phyloP scores from a whole-genome alignment of 768 basidiomycete species.

The Lentinula sp. region DNA sequence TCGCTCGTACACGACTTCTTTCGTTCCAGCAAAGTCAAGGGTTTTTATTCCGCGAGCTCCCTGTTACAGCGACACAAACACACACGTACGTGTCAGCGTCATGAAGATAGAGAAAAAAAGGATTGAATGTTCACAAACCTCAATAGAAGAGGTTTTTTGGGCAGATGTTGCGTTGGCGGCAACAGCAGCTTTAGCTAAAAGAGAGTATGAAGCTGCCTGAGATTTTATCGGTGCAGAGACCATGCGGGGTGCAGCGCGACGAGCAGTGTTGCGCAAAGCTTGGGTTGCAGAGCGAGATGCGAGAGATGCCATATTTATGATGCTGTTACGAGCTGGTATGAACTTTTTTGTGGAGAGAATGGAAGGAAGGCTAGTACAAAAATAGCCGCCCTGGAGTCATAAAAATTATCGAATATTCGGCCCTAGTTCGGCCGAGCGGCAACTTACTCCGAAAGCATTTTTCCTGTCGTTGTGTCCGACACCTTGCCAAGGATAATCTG shows the following conservation, averaged over 20 bases:
- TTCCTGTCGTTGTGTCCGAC: too few species aligned
- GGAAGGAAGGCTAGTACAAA: not conserved
- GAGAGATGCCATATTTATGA: conserved; percentile 54
- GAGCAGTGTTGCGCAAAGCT: conserved; percentile 58
- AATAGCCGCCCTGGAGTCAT: conserved; percentile 2
- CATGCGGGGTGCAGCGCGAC: conserved; percentile 51
- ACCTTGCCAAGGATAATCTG: too few species aligned
- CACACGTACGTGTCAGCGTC: not conserved
- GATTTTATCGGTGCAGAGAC: conserved; percentile 31
- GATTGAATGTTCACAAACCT: conserved; percentile 19
- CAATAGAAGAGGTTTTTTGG: conserved; percentile 20
- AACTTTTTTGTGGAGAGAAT: not conserved
- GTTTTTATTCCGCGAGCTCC: conserved; percentile 83
- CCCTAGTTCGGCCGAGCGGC: not conserved
- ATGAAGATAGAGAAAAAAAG: not conserved
- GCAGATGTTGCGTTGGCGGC: conserved; percentile 25
- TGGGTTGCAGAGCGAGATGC: conserved; percentile 59
- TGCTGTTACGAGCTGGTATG: not conserved
- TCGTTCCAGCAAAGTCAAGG: conserved; percentile 91
- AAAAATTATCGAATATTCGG: not conserved
- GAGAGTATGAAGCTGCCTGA: conserved; percentile 62
- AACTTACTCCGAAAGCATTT: not conserved
- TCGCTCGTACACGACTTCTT: conserved; percentile 93
- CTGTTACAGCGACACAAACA: conserved; percentile 19
- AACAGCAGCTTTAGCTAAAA: conserved; percentile 47